phyloP scores from a whole-genome alignment of 1,284 basidiomycete genomes.

The Cutaneotrichosporon arboriforme region DNA sequence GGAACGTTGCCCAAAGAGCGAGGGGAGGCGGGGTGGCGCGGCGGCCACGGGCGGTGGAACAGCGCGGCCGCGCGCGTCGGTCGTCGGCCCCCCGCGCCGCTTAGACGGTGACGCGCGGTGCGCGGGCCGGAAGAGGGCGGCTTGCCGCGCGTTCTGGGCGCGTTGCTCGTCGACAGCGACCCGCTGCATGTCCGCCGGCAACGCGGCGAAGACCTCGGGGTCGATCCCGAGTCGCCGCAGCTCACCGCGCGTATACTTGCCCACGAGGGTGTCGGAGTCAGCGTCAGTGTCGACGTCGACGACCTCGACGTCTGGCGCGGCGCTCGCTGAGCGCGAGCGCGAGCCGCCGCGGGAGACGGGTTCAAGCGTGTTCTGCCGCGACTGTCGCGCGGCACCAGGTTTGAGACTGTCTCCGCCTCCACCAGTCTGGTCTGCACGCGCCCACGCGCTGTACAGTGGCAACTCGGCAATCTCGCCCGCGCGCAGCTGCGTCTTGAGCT shows the following conservation, averaged over 20 bases:
- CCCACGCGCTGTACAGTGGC: conserved; percentile 38
- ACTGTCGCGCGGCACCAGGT: not conserved
- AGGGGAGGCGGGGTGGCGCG: conserved; percentile 47
- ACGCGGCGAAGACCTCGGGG: conserved; percentile 61
- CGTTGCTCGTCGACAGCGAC: conserved; percentile 62
- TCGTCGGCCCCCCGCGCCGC: not conserved
- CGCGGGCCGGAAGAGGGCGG: conserved; percentile 40
- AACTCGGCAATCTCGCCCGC: conserved; percentile 30
- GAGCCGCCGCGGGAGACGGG: not conserved
- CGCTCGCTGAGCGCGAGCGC: not conserved
- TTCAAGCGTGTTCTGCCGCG: not conserved
- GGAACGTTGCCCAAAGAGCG: conserved; percentile 58
- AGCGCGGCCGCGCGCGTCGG: conserved; percentile 46
- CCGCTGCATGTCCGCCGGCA: conserved; percentile 63
- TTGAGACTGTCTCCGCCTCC: not conserved
- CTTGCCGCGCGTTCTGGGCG: conserved; percentile 40
- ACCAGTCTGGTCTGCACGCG: conserved; percentile 2
- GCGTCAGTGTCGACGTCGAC: not conserved
- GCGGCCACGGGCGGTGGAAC: conserved; percentile 53
- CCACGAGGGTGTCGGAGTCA: not conserved
- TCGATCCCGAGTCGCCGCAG: conserved; percentile 63
- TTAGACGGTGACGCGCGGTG: not conserved
- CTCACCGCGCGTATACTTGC: conserved; percentile 49
- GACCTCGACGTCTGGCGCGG: not conserved
- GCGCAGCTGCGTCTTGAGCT: conserved; percentile 37